A percentile compares a stretch with the other conserved stretches of the same genome.
Evolutionary conservation across 1,284 basidiomycete genomes (phyloP).

Genomic region (Taiwanofungus camphoratus): DNA sequence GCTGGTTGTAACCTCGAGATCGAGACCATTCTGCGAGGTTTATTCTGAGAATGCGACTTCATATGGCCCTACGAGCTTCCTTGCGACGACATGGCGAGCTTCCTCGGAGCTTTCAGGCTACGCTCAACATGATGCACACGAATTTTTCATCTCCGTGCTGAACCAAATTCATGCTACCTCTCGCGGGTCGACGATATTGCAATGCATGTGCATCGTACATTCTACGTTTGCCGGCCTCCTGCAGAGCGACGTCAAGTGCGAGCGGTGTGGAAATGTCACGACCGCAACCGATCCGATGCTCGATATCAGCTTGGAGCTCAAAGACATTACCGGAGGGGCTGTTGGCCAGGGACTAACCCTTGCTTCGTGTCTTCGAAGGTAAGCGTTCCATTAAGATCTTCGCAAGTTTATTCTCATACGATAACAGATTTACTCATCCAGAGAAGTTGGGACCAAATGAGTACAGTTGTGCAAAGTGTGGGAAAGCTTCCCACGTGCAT

Average conservation of each 20-base stretch:
- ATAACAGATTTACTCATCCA: slow-evolving; percentile 63
- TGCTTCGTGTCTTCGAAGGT: slow-evolving; percentile 67
- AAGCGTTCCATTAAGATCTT: slow-evolving; percentile 12
- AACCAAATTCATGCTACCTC: slow-evolving; percentile 83
- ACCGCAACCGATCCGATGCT: slow-evolving; percentile 86
- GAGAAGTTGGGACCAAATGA: slow-evolving; percentile 71
- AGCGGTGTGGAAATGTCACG: slow-evolving; percentile 69
- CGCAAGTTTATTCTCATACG: slow-evolving; percentile 6
- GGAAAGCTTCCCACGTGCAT: slow-evolving; percentile 57
- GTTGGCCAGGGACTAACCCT: slow-evolving; percentile 52
- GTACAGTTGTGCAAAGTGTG: slow-evolving; percentile 72
- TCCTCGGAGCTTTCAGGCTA: slow-evolving; percentile 84
- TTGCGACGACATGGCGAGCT: slow-evolving; percentile 84
- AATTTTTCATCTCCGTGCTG: slow-evolving; percentile 79
- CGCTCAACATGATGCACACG: slow-evolving; percentile 92
- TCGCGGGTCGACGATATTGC: slow-evolving; percentile 62
- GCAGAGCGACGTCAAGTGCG: slow-evolving; percentile 88
- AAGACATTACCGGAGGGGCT: slow-evolving; percentile 43
- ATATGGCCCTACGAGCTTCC: slow-evolving; percentile 80
- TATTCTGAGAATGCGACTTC: slow-evolving; percentile 66
- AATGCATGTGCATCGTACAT: slow-evolving; percentile 91
- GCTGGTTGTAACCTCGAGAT: slow-evolving; percentile 5
- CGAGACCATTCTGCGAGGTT: slow-evolving; percentile 41
- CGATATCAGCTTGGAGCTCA: slow-evolving; percentile 87
- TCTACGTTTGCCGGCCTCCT: slow-evolving; percentile 85